Conservation (phyloP, 2,329 filamentous ascomycete species). For the Geosmithia flava region DNA sequence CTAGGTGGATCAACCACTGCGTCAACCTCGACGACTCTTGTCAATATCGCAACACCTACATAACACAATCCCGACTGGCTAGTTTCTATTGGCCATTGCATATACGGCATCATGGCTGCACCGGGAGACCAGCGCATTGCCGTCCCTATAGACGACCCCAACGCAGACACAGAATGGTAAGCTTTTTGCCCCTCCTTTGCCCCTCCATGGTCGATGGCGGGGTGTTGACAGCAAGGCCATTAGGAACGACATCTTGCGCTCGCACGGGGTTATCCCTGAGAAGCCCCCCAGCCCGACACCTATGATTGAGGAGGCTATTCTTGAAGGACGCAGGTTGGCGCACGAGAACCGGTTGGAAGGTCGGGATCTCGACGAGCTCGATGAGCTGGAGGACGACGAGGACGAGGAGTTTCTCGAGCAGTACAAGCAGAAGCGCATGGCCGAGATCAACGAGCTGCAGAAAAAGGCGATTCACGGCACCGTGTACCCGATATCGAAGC, state of each 20-base stretch:
- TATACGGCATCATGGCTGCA: constrained; percentile 37
- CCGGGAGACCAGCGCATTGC: constrained; percentile 51
- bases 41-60: neutral
- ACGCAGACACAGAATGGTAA: constrained; percentile 96
- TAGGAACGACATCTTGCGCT: constrained; percentile 97
- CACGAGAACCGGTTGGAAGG: constrained; percentile 89
- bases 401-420: constrained; percentile 83
- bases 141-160: constrained; percentile 88
- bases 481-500: constrained; percentile 89
- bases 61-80: neutral
- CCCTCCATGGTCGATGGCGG: constrained; percentile 4
- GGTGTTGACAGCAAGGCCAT: constrained; percentile 10
- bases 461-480: constrained; percentile 73
- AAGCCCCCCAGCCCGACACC: constrained; percentile 92
- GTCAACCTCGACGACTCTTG: neutral
- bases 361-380: constrained; percentile 87
- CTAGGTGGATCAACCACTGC: neutral
- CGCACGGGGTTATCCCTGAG: constrained; percentile 94
- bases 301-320: constrained; percentile 87
- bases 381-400: constrained; percentile 88
- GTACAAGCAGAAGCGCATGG: constrained; percentile 79
- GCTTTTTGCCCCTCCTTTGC: constrained; percentile 9
- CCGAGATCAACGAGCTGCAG: constrained; percentile 64
- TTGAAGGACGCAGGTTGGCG: constrained; percentile 70
- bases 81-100: neutral